These are phyloP conservation scores for Zanthoxylum bungeanum DNA, from an alignment of 345 rosid genomes.

Conservation along the genomic window DNA sequence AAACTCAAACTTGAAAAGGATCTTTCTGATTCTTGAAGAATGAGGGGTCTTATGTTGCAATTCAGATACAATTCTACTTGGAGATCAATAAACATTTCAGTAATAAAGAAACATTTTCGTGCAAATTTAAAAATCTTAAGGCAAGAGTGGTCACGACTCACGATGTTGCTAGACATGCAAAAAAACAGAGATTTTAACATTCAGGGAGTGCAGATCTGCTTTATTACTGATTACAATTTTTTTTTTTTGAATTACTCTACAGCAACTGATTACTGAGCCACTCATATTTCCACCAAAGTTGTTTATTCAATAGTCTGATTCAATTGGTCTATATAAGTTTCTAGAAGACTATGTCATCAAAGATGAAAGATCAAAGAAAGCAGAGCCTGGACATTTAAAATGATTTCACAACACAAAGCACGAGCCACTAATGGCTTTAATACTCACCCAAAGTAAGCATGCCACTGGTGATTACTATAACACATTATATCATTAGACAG, in stretches of 20 bases:
- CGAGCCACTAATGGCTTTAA: not conserved
- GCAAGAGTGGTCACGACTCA: not conserved
- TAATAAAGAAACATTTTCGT: not conserved
- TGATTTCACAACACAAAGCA: not conserved
- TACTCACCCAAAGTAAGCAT: not conserved
- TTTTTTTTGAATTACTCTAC: no score
- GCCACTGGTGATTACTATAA: not conserved
- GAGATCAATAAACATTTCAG: not conserved
- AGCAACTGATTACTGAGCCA: no score
- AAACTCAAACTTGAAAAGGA: no score
- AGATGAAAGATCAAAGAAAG: not conserved
- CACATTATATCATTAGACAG: not conserved
- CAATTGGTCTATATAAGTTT: no score
- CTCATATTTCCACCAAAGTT: no score
- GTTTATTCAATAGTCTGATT: no score
- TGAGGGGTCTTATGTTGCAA: not conserved
- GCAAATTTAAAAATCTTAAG: not conserved
- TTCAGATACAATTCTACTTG: not conserved
- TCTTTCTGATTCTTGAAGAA: no score
- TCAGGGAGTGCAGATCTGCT: no score
- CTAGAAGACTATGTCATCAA: constrained; percentile 1
- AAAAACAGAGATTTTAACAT: no score
- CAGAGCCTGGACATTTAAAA: not conserved
- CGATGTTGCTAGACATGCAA: no score
- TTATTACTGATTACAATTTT: no score